These are phyloP conservation scores for Penicillium frequentans DNA, from an alignment of 2,329 filamentous ascomycete genomes.

Conservation along the genomic window DNA sequence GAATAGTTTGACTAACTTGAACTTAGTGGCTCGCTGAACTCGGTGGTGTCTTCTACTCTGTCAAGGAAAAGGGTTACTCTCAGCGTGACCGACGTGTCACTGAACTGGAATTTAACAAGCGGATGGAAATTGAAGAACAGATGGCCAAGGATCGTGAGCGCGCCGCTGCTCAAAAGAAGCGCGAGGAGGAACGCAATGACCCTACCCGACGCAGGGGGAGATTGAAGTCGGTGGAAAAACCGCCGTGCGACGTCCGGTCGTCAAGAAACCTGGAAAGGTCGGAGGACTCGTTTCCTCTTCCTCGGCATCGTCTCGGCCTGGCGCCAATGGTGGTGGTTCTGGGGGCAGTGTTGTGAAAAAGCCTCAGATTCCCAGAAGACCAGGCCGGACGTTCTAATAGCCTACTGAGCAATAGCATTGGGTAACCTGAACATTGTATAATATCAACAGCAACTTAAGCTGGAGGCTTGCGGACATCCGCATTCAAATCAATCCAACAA, in stretches of 20 bases:
- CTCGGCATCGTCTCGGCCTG: conserved; percentile 24
- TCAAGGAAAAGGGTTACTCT: conserved; percentile 97
- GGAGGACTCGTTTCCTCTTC: conserved; percentile 33
- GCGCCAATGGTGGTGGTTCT: conserved; percentile 15
- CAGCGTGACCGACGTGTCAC: conserved; percentile 80
- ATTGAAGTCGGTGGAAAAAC: conserved; percentile 35
- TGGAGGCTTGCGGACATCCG: background rate
- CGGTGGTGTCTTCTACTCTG: conserved; percentile 93
- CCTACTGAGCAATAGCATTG: background rate
- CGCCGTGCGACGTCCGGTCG: conserved; percentile 35
- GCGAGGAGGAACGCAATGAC: conserved; percentile 39
- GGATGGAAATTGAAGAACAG: conserved; percentile 88
- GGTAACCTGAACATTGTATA: background rate
- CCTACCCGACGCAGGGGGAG: conserved; percentile 35
- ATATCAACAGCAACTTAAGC: background rate
- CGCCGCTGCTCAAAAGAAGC: conserved; percentile 41
- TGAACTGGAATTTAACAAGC: conserved; percentile 87
- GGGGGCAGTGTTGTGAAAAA: conserved; percentile 42
- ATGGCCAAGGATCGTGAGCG: conserved; percentile 82
- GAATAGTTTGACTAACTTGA: background rate
- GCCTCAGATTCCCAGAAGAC: conserved; percentile 34
- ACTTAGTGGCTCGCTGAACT: conserved; percentile 83
- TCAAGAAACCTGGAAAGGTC: conserved; percentile 27
- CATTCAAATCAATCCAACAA: background rate
- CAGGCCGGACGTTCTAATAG: conserved; percentile 33